phyloP scores from a whole-genome alignment of 2,329 filamentous ascomycete genomes.

The Fusarium drepaniforme region DNA sequence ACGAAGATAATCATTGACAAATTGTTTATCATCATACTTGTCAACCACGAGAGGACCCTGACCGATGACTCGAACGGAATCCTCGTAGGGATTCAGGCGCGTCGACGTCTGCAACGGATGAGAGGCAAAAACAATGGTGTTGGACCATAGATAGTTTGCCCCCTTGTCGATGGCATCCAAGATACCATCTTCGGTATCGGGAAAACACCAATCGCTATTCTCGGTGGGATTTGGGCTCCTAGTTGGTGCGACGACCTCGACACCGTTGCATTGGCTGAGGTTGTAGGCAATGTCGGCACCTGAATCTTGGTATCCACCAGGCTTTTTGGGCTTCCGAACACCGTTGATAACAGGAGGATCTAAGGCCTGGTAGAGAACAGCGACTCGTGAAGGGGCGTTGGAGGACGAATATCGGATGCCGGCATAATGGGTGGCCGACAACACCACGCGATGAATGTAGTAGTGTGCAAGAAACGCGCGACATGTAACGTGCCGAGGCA shows the following conservation, averaged over 20 bases:
- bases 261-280: background rate
- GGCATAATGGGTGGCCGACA: background rate
- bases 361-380: slow-evolving; percentile 1
- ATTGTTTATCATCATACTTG: slow-evolving; percentile 11
- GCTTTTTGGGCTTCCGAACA: background rate
- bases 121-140: slow-evolving; percentile 4
- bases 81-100: background rate
- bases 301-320: slow-evolving; percentile 5
- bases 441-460: background rate
- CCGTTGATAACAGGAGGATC: background rate
- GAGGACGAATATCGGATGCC: background rate
- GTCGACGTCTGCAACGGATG: slow-evolving; percentile 1
- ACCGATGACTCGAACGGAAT: background rate
- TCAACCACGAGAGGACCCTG: slow-evolving; percentile 4
- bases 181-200: slow-evolving; percentile 6
- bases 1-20: background rate
- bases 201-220: slow-evolving; percentile 6
- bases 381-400: background rate
- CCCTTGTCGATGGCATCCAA: background rate
- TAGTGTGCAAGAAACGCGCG: background rate
- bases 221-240: background rate
- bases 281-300: slow-evolving; percentile 10
- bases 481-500: background rate
- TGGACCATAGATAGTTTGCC: slow-evolving; percentile 4
- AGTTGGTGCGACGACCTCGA: background rate